phyloP scores from a whole-genome alignment of 2,329 filamentous ascomycete genomes.

The Trichoderma atroviride region DNA sequence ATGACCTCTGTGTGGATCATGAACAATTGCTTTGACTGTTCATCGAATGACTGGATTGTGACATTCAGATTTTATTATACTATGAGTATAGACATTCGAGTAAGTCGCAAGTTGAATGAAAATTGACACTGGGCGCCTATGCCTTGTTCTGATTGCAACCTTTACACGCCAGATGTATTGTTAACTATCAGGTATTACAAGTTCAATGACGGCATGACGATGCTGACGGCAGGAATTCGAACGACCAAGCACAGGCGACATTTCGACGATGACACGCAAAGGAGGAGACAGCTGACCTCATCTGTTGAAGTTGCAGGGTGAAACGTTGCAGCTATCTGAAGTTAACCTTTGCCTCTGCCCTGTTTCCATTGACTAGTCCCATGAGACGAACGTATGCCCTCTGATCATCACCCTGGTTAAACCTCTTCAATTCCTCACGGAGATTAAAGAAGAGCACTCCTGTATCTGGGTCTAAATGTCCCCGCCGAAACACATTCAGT shows the following conservation, averaged over 20 bases:
- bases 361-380: not conserved
- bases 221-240: not conserved
- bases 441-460: not conserved
- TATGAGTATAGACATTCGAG: not conserved
- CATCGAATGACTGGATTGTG: not conserved
- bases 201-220: not conserved
- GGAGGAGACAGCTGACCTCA: not conserved
- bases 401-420: not conserved
- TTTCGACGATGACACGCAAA: not conserved
- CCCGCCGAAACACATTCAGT: not conserved
- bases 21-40: not conserved
- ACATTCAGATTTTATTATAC: not conserved
- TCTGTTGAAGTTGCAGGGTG: not conserved
- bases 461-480: not conserved
- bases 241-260: not conserved
- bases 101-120: not conserved
- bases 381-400: not conserved
- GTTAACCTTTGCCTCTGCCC: not conserved
- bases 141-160: not conserved
- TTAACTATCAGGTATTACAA: not conserved
- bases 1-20: not conserved
- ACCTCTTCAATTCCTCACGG: not conserved
- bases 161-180: not conserved
- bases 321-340: not conserved
- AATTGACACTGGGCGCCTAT: not conserved